phyloP scores from a whole-genome alignment of 306 rosid species.

The Castanea mollissima region DNA sequence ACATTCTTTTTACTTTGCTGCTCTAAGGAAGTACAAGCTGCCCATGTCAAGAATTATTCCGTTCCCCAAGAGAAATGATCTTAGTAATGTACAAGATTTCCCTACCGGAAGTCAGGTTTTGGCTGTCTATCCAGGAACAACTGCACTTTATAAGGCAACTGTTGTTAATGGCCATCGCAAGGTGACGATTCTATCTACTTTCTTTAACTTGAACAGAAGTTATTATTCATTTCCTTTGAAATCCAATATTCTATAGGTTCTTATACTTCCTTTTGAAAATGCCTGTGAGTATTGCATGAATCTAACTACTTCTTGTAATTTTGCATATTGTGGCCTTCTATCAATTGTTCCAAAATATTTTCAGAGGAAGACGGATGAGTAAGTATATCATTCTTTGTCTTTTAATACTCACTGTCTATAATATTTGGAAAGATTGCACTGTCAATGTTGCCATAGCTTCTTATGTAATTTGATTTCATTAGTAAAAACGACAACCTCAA shows the following conservation, averaged over 20 bases:
- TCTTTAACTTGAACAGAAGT: background rate
- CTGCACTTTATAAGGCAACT: slow-evolving; percentile 97
- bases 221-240: background rate
- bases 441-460: too few species aligned
- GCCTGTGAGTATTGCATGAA: slow-evolving; percentile 6
- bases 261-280: background rate
- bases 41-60: slow-evolving; percentile 84
- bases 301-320: slow-evolving; percentile 38
- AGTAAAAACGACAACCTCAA: too few species aligned
- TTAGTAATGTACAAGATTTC: slow-evolving; percentile 66
- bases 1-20: slow-evolving; percentile 7
- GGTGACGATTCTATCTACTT: slow-evolving; percentile 44
- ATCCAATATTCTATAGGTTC: slow-evolving; percentile 3
- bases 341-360: slow-evolving; percentile 25
- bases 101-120: slow-evolving; percentile 80
- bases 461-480: too few species aligned
- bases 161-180: slow-evolving; percentile 90
- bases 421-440: background rate
- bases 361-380: slow-evolving; percentile 98
- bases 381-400: slow-evolving; percentile 38
- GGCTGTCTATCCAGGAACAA: slow-evolving; percentile 98
- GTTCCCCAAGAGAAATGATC: slow-evolving; percentile 86
- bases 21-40: slow-evolving; percentile 77
- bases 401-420: background rate
- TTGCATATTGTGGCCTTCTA: slow-evolving; percentile 39